Conservation (phyloP, 345 rosid genomes). For the Ceriops decandra region DNA sequence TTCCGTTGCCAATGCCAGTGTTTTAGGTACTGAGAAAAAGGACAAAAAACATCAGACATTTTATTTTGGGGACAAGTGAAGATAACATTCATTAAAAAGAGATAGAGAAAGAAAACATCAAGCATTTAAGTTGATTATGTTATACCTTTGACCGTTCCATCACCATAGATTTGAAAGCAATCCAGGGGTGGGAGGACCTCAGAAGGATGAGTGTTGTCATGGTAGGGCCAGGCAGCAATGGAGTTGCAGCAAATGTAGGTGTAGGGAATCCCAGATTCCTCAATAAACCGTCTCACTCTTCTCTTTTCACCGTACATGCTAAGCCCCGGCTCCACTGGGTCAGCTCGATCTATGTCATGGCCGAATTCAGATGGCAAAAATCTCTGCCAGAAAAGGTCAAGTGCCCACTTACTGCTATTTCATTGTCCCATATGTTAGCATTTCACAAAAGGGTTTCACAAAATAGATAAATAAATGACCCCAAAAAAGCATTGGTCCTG, state of each 20-base stretch:
- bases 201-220: constrained; percentile 37
- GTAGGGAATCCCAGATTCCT: constrained; percentile 31
- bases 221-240: constrained; percentile 43
- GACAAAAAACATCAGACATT: too few relatives aligned
- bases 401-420: background rate
- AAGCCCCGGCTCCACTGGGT: constrained; percentile 41
- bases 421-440: background rate
- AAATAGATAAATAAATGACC: too few relatives aligned
- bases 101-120: background rate
- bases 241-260: constrained; percentile 42
- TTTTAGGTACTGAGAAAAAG: too few relatives aligned
- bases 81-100: background rate
- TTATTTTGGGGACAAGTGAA: background rate
- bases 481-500: too few relatives aligned
- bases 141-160: constrained; percentile 32
- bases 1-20: too few relatives aligned
- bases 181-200: constrained; percentile 39
- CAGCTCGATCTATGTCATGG: constrained; percentile 35
- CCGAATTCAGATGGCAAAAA: constrained; percentile 40
- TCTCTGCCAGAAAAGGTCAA: constrained; percentile 18
- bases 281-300: constrained; percentile 28
- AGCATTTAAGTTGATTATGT: too few relatives aligned
- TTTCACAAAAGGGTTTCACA: too few relatives aligned
- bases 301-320: constrained; percentile 32
- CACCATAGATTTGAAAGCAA: constrained; percentile 33